Percentiles rank a stretch among this genome's conserved stretches.
These are phyloP conservation scores for Phialemoniopsis sp. DNA, from an alignment of 2,329 filamentous ascomycete genomes.

Conservation along the genomic window DNA sequence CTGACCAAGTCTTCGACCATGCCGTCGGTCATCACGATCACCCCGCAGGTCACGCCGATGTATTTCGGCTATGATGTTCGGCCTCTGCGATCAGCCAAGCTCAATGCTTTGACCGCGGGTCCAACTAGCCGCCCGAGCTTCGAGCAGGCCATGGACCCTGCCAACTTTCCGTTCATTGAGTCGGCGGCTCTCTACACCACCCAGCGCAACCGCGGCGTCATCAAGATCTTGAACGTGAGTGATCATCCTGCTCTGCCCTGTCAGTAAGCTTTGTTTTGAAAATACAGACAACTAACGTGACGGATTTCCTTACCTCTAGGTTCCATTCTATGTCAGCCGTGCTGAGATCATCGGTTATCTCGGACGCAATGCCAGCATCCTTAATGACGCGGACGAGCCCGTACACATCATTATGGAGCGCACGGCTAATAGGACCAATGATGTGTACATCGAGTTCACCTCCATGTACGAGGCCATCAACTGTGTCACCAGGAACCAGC, in stretches of 20 bases:
- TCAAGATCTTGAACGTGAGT: constrained; percentile 48
- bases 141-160: constrained; percentile 26
- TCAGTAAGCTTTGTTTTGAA: no score
- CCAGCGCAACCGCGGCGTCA: constrained; percentile 31
- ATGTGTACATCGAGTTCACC: constrained; percentile 56
- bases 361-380: constrained; percentile 51
- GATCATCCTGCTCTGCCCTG: background rate
- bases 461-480: constrained; percentile 47
- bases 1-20: no score
- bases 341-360: constrained; percentile 55
- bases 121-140: constrained; percentile 26
- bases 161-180: constrained; percentile 44
- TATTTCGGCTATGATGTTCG: constrained; percentile 9
- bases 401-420: constrained; percentile 64
- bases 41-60: no score
- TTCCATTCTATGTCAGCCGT: constrained; percentile 49
- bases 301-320: constrained; percentile 27
- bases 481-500: constrained; percentile 44
- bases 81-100: constrained; percentile 25
- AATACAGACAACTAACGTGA: background rate
- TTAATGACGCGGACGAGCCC: constrained; percentile 50
- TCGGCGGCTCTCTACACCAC: constrained; percentile 21
- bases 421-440: constrained; percentile 58
- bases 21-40: no score
- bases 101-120: constrained; percentile 30